Conservation (phyloP, 495 filamentous ascomycete genomes). For the Hypoxylon rickii region DNA sequence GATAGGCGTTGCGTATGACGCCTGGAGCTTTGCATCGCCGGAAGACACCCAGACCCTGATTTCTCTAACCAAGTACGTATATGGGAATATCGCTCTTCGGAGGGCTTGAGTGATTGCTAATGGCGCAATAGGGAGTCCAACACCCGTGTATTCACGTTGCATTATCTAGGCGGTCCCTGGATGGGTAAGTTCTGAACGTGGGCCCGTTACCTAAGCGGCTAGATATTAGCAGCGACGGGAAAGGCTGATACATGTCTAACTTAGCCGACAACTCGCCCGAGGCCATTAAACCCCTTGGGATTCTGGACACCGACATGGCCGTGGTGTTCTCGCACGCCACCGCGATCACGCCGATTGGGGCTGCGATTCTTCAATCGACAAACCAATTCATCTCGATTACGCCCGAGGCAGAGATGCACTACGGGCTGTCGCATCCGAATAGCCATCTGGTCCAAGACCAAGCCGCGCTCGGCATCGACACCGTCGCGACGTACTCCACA, state of each 20-base stretch:
- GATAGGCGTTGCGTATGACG: conserved; percentile 47
- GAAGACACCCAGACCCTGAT: conserved; percentile 37
- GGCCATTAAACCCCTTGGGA: conserved; percentile 33
- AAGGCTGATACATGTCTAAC: neutral
- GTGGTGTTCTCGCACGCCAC: conserved; percentile 49
- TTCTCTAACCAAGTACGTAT: conserved; percentile 26
- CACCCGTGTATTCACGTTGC: conserved; percentile 43
- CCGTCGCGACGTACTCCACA: conserved; percentile 39
- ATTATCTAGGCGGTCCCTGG: conserved; percentile 39
- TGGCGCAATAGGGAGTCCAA: conserved; percentile 27
- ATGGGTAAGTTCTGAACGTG: conserved; percentile 13
- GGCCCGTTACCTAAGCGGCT: conserved; percentile 13
- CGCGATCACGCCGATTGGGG: conserved; percentile 37
- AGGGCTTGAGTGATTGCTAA: neutral
- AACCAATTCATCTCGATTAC: conserved; percentile 49
- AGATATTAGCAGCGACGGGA: neutral
- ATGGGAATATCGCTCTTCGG: neutral
- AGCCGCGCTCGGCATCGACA: conserved; percentile 42
- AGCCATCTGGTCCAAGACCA: conserved; percentile 43
- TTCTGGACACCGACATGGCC: conserved; percentile 43
- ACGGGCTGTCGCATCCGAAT: conserved; percentile 39
- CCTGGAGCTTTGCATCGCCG: conserved; percentile 28
- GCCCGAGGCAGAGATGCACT: conserved; percentile 47
- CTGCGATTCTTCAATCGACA: conserved; percentile 34
- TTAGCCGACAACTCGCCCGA: conserved; percentile 40